Evolutionary conservation across 2,329 filamentous ascomycete genomes (phyloP).

Genomic region (Clarireedia monteithiana): DNA sequence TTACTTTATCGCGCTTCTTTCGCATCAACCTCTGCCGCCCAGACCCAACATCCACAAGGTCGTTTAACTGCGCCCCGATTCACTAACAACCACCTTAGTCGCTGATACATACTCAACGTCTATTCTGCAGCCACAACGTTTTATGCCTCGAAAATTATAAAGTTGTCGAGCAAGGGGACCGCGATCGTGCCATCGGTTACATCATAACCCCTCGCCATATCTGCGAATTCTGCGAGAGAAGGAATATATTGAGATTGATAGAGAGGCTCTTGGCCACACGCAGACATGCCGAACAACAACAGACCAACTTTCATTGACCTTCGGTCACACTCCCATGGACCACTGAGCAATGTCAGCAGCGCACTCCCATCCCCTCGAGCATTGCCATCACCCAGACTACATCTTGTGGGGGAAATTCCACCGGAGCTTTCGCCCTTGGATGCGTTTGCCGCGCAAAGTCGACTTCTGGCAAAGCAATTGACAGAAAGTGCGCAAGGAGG

Average conservation of each 20-base stretch:
- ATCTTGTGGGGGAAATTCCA: slow-evolving; percentile 72
- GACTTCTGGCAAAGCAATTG: slow-evolving; percentile 78
- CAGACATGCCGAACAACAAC: slow-evolving; percentile 19
- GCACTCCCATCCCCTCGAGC: slow-evolving; percentile 19
- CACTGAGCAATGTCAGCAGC: slow-evolving; percentile 15
- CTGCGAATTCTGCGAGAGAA: not conserved
- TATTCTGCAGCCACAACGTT: slow-evolving; percentile 6
- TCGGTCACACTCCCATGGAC: slow-evolving; percentile 26
- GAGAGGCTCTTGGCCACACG: not conserved
- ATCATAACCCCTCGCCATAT: not conserved
- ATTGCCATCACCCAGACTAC: slow-evolving; percentile 58
- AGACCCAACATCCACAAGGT: slow-evolving; percentile 2
- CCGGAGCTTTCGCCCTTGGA: slow-evolving; percentile 91
- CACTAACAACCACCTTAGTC: not conserved
- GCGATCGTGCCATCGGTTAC: not conserved
- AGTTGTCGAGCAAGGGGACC: not conserved
- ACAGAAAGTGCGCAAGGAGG: slow-evolving; percentile 69
- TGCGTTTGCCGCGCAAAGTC: slow-evolving; percentile 87
- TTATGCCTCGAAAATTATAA: not conserved
- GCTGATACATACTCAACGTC: not conserved
- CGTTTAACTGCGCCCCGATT: slow-evolving; percentile 7
- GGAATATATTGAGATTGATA: not conserved
- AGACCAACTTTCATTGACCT: slow-evolving; percentile 28
- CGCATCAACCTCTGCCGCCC: not conserved
- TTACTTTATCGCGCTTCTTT: slow-evolving; percentile 3